These are phyloP conservation scores for Gracilaria gracilis DNA, from an alignment of 23 red algal species.

Conservation along the genomic window DNA sequence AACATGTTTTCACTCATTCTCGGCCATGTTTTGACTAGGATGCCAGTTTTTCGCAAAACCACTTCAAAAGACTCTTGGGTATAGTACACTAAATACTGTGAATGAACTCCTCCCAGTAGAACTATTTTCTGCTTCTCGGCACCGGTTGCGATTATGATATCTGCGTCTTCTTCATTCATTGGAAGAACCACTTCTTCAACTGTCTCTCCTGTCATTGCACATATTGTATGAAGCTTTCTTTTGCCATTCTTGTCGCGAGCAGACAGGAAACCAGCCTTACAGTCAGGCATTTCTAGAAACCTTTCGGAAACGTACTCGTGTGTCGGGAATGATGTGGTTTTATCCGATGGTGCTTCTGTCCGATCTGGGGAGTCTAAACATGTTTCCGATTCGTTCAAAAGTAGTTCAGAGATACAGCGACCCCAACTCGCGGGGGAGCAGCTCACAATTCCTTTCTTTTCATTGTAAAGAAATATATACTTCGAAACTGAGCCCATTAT, in stretches of 20 bases:
- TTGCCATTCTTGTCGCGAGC: neutral
- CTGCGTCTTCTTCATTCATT: neutral
- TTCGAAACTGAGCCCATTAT: slow-evolving; percentile 18
- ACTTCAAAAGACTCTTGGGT: neutral
- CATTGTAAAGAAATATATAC: slow-evolving; percentile 3
- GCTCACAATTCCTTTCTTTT: neutral
- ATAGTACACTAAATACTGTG: slow-evolving; percentile 25
- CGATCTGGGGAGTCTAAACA: neutral
- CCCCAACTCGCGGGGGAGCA: neutral
- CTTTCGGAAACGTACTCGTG: neutral
- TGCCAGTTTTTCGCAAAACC: neutral
- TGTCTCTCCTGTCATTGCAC: slow-evolving; percentile 8
- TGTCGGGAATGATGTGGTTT: neutral
- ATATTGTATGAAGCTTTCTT: neutral
- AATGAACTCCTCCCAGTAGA: neutral
- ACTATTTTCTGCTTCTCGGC: neutral
- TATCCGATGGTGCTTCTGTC: neutral
- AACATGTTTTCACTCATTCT: neutral
- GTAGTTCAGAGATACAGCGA: neutral
- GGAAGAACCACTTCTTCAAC: neutral
- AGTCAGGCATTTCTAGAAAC: slow-evolving; percentile 27
- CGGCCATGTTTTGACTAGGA: slow-evolving; percentile 13
- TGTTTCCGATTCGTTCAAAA: neutral
- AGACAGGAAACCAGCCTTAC: slow-evolving; percentile 3
- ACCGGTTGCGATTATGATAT: neutral